Conservation (phyloP, 78 protist species). For the Pigoraptor vietnamica region DNA sequence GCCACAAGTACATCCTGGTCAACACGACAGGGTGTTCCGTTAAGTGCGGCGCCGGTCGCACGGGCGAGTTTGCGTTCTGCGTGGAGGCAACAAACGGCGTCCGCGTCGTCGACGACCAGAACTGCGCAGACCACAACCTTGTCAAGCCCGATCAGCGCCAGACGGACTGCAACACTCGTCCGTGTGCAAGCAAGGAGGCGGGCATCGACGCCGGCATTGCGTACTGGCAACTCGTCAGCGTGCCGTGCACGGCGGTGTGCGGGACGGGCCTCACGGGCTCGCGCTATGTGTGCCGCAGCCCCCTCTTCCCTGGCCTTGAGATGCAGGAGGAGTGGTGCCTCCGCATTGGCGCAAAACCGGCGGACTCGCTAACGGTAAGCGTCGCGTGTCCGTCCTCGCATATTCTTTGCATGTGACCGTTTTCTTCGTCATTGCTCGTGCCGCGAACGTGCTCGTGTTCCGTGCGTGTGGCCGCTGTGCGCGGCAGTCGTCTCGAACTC, state of each 20-base stretch:
- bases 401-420: background rate
- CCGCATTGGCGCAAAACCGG: background rate
- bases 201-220: background rate
- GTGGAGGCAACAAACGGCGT: background rate
- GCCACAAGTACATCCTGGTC: background rate
- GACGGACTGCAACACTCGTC: background rate
- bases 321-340: background rate
- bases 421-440: background rate
- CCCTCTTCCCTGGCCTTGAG: background rate
- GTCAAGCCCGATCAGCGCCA: background rate
- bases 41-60: background rate
- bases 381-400: no score
- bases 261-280: background rate
- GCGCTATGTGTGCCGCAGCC: background rate
- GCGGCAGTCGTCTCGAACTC: no score
- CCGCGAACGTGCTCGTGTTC: no score
- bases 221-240: background rate
- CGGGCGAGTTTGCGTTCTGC: background rate
- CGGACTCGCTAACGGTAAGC: background rate
- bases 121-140: background rate
- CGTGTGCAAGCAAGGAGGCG: background rate
- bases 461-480: no score
- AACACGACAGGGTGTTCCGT: background rate
- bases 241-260: background rate
- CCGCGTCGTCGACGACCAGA: background rate